These are phyloP conservation scores for Scheffersomyces parashehatae DNA, from an alignment of 1,139 yeast species.

Conservation along the genomic window DNA sequence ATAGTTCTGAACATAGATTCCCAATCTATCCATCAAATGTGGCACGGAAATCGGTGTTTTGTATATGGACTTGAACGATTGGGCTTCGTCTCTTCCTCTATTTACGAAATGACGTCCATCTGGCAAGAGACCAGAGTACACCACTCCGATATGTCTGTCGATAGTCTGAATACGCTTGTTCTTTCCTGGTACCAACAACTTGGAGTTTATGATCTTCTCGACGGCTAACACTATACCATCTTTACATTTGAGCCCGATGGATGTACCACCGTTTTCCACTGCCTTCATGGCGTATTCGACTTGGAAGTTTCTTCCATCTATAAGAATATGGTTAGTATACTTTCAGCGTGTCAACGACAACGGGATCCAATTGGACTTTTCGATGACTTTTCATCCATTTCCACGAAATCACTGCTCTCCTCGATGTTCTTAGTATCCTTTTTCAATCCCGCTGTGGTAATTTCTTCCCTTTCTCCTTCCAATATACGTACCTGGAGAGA, in stretches of 20 bases:
- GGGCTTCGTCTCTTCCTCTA: conserved; percentile 92
- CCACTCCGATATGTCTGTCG: conserved; percentile 92
- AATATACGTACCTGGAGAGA: conserved; percentile 45
- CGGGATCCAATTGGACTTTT: too few relatives aligned
- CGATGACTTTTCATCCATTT: too few relatives aligned
- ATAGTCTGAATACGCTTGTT: conserved; percentile 90
- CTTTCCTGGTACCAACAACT: conserved; percentile 83
- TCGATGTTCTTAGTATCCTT: too few relatives aligned
- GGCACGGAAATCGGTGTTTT: conserved; percentile 78
- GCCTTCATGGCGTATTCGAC: conserved; percentile 98
- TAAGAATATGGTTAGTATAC: conserved; percentile 33
- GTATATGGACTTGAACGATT: conserved; percentile 74
- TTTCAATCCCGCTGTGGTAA: too few relatives aligned
- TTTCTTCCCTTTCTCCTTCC: background rate
- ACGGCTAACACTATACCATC: conserved; percentile 97
- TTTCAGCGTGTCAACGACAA: too few relatives aligned
- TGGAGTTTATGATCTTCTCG: conserved; percentile 85
- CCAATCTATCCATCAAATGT: conserved; percentile 82
- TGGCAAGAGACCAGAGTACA: conserved; percentile 90
- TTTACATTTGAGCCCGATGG: conserved; percentile 86
- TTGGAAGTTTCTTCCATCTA: conserved; percentile 97
- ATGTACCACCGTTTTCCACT: conserved; percentile 95
- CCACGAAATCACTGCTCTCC: too few relatives aligned
- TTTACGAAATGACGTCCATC: conserved; percentile 94
- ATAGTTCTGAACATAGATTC: conserved; percentile 92